Base-by-base conservation (phyloP, 1,284 basidiomycete genomes). In the Kalmanozyma brasiliensis region DNA sequence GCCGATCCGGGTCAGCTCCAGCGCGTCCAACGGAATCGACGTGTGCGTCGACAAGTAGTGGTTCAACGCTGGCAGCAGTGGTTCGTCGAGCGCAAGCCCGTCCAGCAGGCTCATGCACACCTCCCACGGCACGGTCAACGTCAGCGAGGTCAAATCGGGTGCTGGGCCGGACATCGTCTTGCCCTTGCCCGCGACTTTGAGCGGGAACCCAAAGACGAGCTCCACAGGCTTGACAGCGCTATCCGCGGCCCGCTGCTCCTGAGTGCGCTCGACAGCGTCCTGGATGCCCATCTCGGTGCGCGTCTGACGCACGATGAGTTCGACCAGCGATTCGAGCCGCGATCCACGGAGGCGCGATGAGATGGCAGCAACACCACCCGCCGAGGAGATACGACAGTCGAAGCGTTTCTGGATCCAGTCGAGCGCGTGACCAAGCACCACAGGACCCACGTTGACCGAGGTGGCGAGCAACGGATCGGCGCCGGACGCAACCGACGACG, bases 321-420 rank as follows among this genome's bases (percentile, higher is more conserved):
- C 63, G 13, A 62, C 68, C 0, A 71, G 55, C 37, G 53, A 34
- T 35, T 71, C 62, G 19, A 71, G 49, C n/a, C 33, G 34, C 8
- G 32, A 29, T 4, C 68, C 63, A 23, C 46, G 32, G 13, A 71
- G 37, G 20, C 43, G 58, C 11, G 63, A 62, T 23, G 51, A 42
- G 4, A 71, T 59, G 1, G 51, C 45, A 33, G 62, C 55, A 20
- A 47, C 55, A 14, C 68, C 58, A 8, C 42, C 55, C n/a, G 52
- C 52, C 4, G 53, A 51, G 1, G 63, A 62, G 26, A 71, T 66
- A 4, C 68, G 49, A 38, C 68, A 71, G 41, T 71, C 68, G 42
- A 71, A 71, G 5, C 68, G 42, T 45, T 71, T 71, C 48, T 71
- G 68, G 11, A 71, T 59, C 68, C 68, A 71, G 19, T 71, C 68